Conservation (phyloP, 768 basidiomycete species). For the Phanerochaete carnosa region DNA sequence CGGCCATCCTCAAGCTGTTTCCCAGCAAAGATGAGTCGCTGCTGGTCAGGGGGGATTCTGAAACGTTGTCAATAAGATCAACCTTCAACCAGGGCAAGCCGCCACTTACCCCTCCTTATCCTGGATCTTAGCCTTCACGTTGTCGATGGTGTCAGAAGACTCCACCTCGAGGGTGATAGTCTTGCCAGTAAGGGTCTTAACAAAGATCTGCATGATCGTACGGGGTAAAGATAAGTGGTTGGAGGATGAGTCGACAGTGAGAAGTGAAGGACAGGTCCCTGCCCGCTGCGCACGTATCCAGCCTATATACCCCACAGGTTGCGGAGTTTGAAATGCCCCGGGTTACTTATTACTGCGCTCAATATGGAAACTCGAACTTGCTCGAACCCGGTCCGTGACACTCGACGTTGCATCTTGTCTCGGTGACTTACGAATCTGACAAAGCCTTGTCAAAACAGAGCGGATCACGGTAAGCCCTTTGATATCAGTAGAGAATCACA, state of each 20-base stretch:
- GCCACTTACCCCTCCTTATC: constrained; percentile 77
- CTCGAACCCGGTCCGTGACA: neutral
- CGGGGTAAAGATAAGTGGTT: neutral
- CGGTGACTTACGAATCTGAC: neutral
- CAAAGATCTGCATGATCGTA: constrained; percentile 46
- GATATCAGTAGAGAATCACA: neutral
- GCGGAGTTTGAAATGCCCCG: constrained; percentile 9
- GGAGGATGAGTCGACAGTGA: constrained; percentile 2
- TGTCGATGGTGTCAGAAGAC: constrained; percentile 68
- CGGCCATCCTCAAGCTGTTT: constrained; percentile 85
- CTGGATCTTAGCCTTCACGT: constrained; percentile 81
- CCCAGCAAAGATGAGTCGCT: constrained; percentile 77
- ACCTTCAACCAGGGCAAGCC: neutral
- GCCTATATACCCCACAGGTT: constrained; percentile 2
- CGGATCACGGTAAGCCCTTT: neutral
- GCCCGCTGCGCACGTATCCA: neutral
- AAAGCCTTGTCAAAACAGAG: neutral
- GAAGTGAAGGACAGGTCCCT: neutral
- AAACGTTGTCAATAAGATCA: neutral
- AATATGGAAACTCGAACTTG: constrained; percentile 4
- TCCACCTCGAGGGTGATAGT: constrained; percentile 76
- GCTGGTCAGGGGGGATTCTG: constrained; percentile 76
- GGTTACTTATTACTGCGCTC: neutral
- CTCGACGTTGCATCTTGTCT: neutral
- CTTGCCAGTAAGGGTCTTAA: constrained; percentile 68